Base-by-base conservation (phyloP, 345 rosid species). In the Anacardium occidentale region DNA sequence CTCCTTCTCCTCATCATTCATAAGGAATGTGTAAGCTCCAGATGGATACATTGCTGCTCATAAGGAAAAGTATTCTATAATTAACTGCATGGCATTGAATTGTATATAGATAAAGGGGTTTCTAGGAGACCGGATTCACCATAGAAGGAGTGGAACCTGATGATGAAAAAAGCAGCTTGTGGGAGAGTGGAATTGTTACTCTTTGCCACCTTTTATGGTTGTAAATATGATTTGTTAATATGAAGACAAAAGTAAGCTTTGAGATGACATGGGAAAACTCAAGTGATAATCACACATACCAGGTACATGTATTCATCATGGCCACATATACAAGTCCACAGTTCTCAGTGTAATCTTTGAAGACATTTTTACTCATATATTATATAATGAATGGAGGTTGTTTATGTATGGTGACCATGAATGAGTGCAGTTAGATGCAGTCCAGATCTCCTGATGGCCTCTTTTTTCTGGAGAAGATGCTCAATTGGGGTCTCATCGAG, bases 401-500 rank as follows among this genome's bases (percentile, higher is more conserved):
- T 15, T 3, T 18, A 1, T 10, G 0, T 17, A 1, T 10, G 24
- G 18, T 65, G 71, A 87, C 91, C 94, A 65, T 85, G 94, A 59
- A 87, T 87, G 26, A 89, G 94, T 17, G 91, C 90, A 5, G 91
- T 89, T 70, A 89, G 74, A 62, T 89, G 94, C 21, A 87, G 77
- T 91, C 91, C n/a, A n/a, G n/a, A n/a, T 61, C 82, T 86, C 45
- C 90, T 75, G 15, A 86, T 83, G 1, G 95, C 95, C 74, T 90
- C 95, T 1, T 92, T 91, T 1, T 88, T 79, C 74, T 88, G 92
- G 74, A 90, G 69, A 75, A 90, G 78, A 47, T 90, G 95, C 47
- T 88, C 87, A 64, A 87, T 89, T 60, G 85, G 91, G 57, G 92
- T 88, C 77, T 90, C 92, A 21, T 88, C 87, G 3, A 89, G 71